These are phyloP conservation scores for Hemisphaericaspora xylofermentans DNA, from an alignment of 1,139 yeast species.

Conservation along the genomic window DNA sequence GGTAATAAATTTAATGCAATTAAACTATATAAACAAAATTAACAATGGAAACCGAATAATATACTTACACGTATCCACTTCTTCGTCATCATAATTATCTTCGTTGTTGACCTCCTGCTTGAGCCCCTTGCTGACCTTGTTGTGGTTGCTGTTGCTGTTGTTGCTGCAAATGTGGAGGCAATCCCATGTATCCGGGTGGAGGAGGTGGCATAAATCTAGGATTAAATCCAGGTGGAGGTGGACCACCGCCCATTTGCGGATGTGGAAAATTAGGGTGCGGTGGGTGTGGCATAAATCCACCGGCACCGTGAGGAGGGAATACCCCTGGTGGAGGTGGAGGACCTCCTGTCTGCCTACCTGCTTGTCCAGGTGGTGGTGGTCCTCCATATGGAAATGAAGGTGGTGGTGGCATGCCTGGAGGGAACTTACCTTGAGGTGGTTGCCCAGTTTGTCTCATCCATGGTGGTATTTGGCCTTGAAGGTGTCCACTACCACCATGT, in stretches of 20 bases:
- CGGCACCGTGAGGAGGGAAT: conserved; percentile 22
- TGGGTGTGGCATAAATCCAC: conserved; percentile 30
- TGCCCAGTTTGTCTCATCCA: conserved; percentile 24
- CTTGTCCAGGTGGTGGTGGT: conserved; percentile 14
- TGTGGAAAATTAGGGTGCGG: conserved; percentile 17
- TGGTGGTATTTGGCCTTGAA: conserved; percentile 21
- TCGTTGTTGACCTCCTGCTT: conserved; percentile 12
- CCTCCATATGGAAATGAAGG: conserved; percentile 11
- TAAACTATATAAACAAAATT: conserved; percentile 1
- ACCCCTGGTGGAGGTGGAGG: conserved; percentile 30
- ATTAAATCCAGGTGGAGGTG: conserved; percentile 24
- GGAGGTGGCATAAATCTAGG: conserved; percentile 23
- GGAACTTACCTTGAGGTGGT: conserved; percentile 16
- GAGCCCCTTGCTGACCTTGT: conserved; percentile 15
- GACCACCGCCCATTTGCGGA: conserved; percentile 18
- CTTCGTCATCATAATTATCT: conserved; percentile 1
- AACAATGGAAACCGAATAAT: neutral
- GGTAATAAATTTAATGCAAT: neutral
- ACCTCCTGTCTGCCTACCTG: conserved; percentile 13
- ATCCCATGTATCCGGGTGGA: conserved; percentile 24
- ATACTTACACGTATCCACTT: neutral
- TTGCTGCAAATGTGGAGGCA: conserved; percentile 18
- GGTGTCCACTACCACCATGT: conserved; percentile 1
- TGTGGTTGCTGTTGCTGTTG: conserved; percentile 17
- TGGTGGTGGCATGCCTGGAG: conserved; percentile 17